Evolutionary conservation across 805 yeast genomes (phyloP).

Genomic region (Clavispora phyllophila): DNA sequence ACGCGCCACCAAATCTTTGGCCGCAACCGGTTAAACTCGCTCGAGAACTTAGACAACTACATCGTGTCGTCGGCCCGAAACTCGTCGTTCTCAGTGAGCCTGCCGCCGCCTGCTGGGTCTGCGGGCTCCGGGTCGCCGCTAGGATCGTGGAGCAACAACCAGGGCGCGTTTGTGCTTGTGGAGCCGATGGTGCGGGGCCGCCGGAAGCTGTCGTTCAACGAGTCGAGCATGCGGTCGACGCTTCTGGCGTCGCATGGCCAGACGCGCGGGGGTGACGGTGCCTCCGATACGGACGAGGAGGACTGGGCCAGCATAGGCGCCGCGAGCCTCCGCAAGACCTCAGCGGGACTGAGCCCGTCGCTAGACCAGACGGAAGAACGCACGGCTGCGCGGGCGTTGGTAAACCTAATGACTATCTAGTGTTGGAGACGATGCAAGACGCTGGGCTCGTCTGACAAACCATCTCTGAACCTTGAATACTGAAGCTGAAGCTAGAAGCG

Average conservation of each 20-base stretch:
- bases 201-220: constrained; percentile 40
- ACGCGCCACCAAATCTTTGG: constrained; percentile 27
- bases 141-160: constrained; percentile 18
- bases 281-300: constrained; percentile 88
- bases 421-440: neutral
- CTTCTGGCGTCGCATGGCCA: constrained; percentile 20
- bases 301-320: constrained; percentile 95
- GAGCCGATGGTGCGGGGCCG: constrained; percentile 17
- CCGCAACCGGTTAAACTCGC: constrained; percentile 37
- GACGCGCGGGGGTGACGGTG: constrained; percentile 6
- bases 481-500: too few species aligned
- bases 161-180: constrained; percentile 15
- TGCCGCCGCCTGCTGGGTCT: constrained; percentile 25
- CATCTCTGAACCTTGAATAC: neutral
- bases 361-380: constrained; percentile 36
- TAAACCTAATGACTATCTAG: constrained; percentile 43
- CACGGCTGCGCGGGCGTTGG: constrained; percentile 58
- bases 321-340: constrained; percentile 45
- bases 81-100: constrained; percentile 28
- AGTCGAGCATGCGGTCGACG: constrained; percentile 39
- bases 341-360: constrained; percentile 13
- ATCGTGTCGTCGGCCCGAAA: constrained; percentile 36
- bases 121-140: constrained; percentile 22
- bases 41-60: constrained; percentile 40
- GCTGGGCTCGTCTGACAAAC: neutral